These are phyloP conservation scores for Isatis tinctoria DNA, from an alignment of 345 rosid species.

Conservation along the genomic window DNA sequence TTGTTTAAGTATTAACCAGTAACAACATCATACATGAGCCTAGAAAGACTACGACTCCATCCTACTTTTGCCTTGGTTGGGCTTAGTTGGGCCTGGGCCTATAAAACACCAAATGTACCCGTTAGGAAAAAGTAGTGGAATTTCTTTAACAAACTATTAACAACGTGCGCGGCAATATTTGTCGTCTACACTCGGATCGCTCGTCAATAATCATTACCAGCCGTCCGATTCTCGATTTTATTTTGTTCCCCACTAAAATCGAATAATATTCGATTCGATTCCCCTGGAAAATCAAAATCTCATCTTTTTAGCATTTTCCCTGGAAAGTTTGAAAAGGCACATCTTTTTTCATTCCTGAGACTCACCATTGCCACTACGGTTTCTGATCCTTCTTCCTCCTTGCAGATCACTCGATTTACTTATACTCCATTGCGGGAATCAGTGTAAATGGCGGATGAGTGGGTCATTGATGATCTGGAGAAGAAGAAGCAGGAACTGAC, in stretches of 20 bases:
- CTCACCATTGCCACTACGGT: background rate
- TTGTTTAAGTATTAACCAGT: too few relatives aligned
- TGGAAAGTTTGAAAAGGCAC: background rate
- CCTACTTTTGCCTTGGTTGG: background rate
- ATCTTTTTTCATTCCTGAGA: background rate
- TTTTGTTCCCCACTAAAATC: background rate
- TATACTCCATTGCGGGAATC: background rate
- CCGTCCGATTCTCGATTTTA: background rate
- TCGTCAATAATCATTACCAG: background rate
- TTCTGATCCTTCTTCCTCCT: too few relatives aligned
- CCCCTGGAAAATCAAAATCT: too few relatives aligned
- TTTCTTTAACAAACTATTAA: too few relatives aligned
- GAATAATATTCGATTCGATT: too few relatives aligned
- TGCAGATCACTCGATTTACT: background rate
- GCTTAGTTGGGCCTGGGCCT: constrained; percentile 4
- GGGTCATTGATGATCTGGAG: constrained; percentile 41
- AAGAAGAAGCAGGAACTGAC: constrained; percentile 39
- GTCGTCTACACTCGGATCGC: background rate
- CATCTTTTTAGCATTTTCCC: background rate
- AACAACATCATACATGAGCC: too few relatives aligned
- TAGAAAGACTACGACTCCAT: too few relatives aligned
- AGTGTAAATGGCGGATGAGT: constrained; percentile 37
- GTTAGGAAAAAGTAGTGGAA: background rate
- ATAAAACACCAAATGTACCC: background rate
- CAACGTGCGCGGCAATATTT: background rate